Percentiles rank a stretch among this genome's conserved stretches.
Conservation (phyloP, 2,329 filamentous ascomycete species). For the Penicillium aurantiogriseum region DNA sequence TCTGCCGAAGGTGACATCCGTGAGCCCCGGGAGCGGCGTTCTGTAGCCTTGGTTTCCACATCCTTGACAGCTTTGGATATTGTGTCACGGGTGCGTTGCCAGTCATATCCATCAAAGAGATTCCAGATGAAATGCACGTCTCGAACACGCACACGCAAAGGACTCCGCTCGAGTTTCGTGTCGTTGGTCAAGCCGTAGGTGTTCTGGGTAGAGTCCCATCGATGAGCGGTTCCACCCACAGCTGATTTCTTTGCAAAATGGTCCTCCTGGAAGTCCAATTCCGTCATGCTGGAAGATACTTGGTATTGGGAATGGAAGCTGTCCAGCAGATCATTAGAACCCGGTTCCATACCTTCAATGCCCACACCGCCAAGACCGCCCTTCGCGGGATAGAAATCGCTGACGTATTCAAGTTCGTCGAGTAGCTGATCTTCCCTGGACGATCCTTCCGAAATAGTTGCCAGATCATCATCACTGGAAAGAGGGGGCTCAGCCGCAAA, state of each 20-base stretch:
- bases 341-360: slow-evolving; percentile 36
- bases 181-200: slow-evolving; percentile 67
- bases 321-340: slow-evolving; percentile 44
- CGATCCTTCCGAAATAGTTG: slow-evolving; percentile 47
- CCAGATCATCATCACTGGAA: slow-evolving; percentile 37
- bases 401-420: slow-evolving; percentile 52
- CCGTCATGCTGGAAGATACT: slow-evolving; percentile 56
- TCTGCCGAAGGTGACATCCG: slow-evolving; percentile 54
- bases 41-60: slow-evolving; percentile 77
- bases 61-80: slow-evolving; percentile 87
- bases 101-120: slow-evolving; percentile 95
- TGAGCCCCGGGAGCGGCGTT: slow-evolving; percentile 63
- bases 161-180: slow-evolving; percentile 62
- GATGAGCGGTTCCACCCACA: slow-evolving; percentile 66
- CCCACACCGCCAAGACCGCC: slow-evolving; percentile 41
- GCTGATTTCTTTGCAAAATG: slow-evolving; percentile 68
- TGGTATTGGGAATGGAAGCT: slow-evolving; percentile 56
- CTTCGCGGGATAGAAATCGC: slow-evolving; percentile 54
- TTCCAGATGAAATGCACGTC: slow-evolving; percentile 97
- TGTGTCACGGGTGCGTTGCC: slow-evolving; percentile 79
- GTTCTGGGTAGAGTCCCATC: slow-evolving; percentile 77
- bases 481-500: slow-evolving; percentile 51
- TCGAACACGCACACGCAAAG: slow-evolving; percentile 73
- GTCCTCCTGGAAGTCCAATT: slow-evolving; percentile 72
- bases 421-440: slow-evolving; percentile 40